Evolutionary conservation across 78 protist species (phyloP).

Genomic region (Polysphondylium violaceum): DNA sequence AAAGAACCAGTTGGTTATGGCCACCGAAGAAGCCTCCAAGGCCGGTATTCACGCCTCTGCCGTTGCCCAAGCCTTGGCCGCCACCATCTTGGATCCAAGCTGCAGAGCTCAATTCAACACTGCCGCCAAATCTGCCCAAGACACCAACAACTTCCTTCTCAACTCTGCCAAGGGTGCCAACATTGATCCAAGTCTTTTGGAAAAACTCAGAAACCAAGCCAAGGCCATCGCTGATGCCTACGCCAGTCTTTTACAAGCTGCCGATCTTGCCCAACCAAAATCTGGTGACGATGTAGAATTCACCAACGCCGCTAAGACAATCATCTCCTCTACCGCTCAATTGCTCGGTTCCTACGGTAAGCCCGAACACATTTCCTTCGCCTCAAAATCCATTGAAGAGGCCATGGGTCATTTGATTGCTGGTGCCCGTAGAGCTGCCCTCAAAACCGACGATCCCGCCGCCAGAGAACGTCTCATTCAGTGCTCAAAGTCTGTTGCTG

Average conservation of each 20-base stretch:
- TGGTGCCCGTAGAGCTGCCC: conserved; percentile 76
- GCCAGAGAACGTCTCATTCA: conserved; percentile 66
- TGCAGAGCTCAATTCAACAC: conserved; percentile 62
- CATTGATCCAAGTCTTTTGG: conserved; percentile 51
- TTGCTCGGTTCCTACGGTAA: conserved; percentile 53
- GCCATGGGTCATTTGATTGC: conserved; percentile 80
- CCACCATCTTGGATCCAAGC: conserved; percentile 77
- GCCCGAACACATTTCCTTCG: conserved; percentile 30
- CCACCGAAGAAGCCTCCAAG: conserved; percentile 18
- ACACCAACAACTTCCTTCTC: conserved; percentile 22
- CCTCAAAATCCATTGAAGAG: conserved; percentile 41
- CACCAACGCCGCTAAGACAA: conserved; percentile 51
- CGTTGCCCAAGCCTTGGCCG: conserved; percentile 66
- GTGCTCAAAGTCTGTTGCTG: conserved; percentile 78
- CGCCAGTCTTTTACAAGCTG: conserved; percentile 53
- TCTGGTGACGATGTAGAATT: conserved; percentile 78
- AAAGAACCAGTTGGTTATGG: conserved; percentile 37
- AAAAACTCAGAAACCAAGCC: conserved; percentile 36
- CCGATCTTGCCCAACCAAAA: conserved; percentile 74
- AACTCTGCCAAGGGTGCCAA: conserved; percentile 51
- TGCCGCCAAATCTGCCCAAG: conserved; percentile 78
- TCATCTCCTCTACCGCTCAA: conserved; percentile 66
- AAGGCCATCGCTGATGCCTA: conserved; percentile 77
- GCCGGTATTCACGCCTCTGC: conserved; percentile 67
- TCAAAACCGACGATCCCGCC: conserved; percentile 63